Percentiles rank a stretch among this genome's conserved stretches.
Conservation (phyloP, 2,329 filamentous ascomycete genomes). For the Diaporthe citriasiana region DNA sequence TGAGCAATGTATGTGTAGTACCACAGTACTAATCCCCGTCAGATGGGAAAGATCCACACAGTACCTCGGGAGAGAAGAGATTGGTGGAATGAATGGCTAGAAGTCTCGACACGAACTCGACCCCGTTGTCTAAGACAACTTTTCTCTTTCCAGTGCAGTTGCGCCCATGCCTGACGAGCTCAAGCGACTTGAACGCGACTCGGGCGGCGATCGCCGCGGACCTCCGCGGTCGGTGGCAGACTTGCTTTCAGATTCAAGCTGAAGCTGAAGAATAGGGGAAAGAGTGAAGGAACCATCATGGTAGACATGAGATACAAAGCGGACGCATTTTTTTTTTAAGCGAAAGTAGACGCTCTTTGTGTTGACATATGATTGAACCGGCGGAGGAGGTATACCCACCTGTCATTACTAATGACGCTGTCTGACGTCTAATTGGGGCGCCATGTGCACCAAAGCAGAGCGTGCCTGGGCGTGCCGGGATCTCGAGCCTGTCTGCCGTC, state of each 20-base stretch:
- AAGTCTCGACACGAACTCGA: background rate
- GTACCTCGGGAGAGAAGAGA: background rate
- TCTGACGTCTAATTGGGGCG: background rate
- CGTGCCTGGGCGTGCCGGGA: conserved; percentile 20
- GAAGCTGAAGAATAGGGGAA: background rate
- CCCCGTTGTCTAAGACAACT: conserved; percentile 29
- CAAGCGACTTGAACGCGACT: background rate
- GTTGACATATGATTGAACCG: background rate
- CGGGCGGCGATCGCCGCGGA: conserved; percentile 8
- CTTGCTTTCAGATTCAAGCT: background rate
- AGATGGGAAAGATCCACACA: conserved; percentile 6
- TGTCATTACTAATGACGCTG: conserved; percentile 11
- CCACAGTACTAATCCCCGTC: background rate
- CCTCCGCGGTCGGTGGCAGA: background rate
- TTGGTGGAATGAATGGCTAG: conserved; percentile 24
- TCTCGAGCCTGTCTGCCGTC: conserved; percentile 30
- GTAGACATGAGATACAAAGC: background rate
- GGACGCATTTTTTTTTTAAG: conserved; percentile 2
- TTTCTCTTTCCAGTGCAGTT: background rate
- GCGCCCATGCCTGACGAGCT: background rate
- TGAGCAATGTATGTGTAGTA: conserved; percentile 17
- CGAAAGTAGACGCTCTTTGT: background rate
- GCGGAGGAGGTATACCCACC: background rate
- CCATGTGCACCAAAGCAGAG: background rate
- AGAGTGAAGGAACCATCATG: background rate